phyloP scores from a whole-genome alignment of 2,329 filamentous ascomycete species.

The Trichoderma afroharzianum region DNA sequence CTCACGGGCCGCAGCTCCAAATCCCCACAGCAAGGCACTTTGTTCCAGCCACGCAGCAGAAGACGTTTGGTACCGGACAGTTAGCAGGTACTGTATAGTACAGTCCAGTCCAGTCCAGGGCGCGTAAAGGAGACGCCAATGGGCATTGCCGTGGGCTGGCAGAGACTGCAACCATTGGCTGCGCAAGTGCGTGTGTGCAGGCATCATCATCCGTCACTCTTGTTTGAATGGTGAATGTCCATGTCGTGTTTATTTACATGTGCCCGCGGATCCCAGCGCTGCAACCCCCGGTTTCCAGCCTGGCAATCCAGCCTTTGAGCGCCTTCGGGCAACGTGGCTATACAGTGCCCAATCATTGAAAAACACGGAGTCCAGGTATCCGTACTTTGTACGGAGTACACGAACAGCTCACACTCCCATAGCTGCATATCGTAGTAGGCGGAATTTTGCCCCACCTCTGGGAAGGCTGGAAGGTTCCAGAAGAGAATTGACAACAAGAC shows the following conservation, averaged over 20 bases:
- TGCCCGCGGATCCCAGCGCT: slow-evolving; percentile 6
- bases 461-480: slow-evolving; percentile 34
- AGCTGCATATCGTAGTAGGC: neutral
- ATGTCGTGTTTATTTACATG: slow-evolving; percentile 9
- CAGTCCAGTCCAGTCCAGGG: neutral
- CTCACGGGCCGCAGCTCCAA: neutral
- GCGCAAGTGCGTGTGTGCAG: neutral
- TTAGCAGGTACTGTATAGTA: neutral
- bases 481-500: slow-evolving; percentile 26
- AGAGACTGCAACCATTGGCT: neutral
- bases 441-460: neutral
- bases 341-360: neutral
- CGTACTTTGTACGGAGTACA: neutral
- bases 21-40: neutral
- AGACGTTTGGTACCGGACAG: neutral
- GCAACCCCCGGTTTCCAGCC: slow-evolving; percentile 2
- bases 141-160: neutral
- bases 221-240: neutral
- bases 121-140: neutral
- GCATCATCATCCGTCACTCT: neutral
- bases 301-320: neutral
- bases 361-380: neutral
- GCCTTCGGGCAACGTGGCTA: neutral
- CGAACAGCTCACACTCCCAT: neutral
- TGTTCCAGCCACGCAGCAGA: neutral